Evolutionary conservation across 2,329 filamentous ascomycete species (phyloP).

Genomic region (Elsinoe fawcettii): DNA sequence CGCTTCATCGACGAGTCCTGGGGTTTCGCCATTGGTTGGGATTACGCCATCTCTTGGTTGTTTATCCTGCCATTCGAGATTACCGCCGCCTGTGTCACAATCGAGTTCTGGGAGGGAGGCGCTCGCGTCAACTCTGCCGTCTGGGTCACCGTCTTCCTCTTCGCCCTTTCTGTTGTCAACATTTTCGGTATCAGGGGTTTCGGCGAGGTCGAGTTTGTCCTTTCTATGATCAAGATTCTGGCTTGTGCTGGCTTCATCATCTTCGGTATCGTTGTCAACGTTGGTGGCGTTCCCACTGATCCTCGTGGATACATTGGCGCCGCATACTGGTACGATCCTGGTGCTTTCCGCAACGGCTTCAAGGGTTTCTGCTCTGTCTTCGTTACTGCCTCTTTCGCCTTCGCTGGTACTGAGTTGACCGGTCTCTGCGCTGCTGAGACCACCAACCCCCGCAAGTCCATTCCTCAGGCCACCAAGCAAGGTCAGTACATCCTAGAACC

Average conservation of each 20-base stretch:
- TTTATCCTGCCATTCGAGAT: constrained; percentile 29
- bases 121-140: constrained; percentile 26
- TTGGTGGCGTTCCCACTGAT: constrained; percentile 49
- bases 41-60: constrained; percentile 28
- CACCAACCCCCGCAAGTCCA: constrained; percentile 39
- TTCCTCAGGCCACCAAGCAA: constrained; percentile 21
- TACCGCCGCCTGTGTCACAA: constrained; percentile 24
- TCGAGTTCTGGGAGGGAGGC: constrained; percentile 20
- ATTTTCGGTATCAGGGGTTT: constrained; percentile 30
- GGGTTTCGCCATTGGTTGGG: constrained; percentile 28
- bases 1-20: constrained; percentile 40
- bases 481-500: neutral
- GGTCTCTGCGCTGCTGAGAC: constrained; percentile 45
- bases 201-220: constrained; percentile 23
- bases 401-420: constrained; percentile 52
- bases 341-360: constrained; percentile 49
- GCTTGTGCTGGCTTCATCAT: constrained; percentile 57
- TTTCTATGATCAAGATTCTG: constrained; percentile 6
- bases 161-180: constrained; percentile 26
- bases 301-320: constrained; percentile 52
- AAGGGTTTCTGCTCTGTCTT: constrained; percentile 57
- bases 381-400: constrained; percentile 57
- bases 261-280: constrained; percentile 53
- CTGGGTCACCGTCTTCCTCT: constrained; percentile 29
- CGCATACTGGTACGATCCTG: constrained; percentile 37